Evolutionary conservation across 208 protist species (phyloP), one percentile per base, ranked within the genome.

Genomic region (Crithidia thermophila): DNA sequence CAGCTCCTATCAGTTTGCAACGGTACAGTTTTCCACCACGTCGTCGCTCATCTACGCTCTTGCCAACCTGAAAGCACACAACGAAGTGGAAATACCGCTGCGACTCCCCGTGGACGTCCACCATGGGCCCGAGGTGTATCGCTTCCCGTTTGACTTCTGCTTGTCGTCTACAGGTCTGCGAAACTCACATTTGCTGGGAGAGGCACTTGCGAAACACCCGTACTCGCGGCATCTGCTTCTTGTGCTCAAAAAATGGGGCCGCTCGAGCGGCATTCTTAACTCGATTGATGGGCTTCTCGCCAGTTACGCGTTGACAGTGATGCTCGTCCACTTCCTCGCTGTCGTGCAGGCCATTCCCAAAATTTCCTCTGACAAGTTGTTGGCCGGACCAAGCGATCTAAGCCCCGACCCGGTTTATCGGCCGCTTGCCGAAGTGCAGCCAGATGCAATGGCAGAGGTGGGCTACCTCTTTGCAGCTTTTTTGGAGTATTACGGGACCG

Each of bases 81-180:
- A 84, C 25, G 75, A 75, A 14, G 65, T 96, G 18, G 91, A 96
- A 25, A 87, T 97, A 58, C 85, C 82, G 18, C 63, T 95, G 11
- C 79, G 89, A 5, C 74, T 94, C 18, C 91, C 91, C 2, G 82
- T 93, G 10, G 89, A 97, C 58, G 68, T 77, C n/a, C 61, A 70
- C 14, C 70, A 93, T 62, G 91, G 91, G 3, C 91, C 91, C 25
- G 88, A 97, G 61, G 25, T 97, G 10, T 97, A 90, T 50, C 75
- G 91, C 36, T 90, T 92, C 30, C 89, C 91, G 1, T 97, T 97
- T 69, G 91, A 97, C 57, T 90, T 97, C 67, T 97, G 88, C 67
- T 72, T 97, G 27, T 91, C 87, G 1, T 94, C 89, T 20, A 93
- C 86, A 20, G 91, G 91, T 20, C 56, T 94, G 34, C 77, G 85